Percentiles rank a stretch among this genome's conserved stretches.
Conservation (phyloP, 2,329 filamentous ascomycete species). For the Aspergillus jensenii region DNA sequence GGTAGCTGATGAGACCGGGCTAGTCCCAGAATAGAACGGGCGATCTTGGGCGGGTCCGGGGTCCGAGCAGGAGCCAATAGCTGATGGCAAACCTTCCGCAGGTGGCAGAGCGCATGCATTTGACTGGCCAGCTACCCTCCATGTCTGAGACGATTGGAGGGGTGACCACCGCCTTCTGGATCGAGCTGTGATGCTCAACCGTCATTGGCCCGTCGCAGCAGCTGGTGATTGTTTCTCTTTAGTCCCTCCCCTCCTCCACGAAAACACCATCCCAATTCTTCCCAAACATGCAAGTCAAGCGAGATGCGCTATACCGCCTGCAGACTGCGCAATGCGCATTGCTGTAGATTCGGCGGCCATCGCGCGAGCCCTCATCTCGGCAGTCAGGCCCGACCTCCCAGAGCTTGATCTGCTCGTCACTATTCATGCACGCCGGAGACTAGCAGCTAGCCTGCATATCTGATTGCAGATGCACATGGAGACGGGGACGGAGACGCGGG, state of each 20-base stretch:
- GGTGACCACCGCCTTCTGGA: slow-evolving; percentile 12
- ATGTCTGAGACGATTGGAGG: slow-evolving; percentile 19
- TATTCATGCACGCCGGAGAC: slow-evolving; percentile 4
- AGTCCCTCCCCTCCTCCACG: background rate
- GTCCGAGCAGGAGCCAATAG: slow-evolving; percentile 9
- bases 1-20: slow-evolving; percentile 2
- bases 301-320: background rate
- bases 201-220: too few species aligned
- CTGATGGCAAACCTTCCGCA: background rate
- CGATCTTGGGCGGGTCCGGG: slow-evolving; percentile 1
- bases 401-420: background rate
- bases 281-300: slow-evolving; percentile 1
- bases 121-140: slow-evolving; percentile 17
- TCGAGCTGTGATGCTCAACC: background rate
- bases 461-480: slow-evolving; percentile 2
- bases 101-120: slow-evolving; percentile 10
- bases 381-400: background rate
- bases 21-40: slow-evolving; percentile 18
- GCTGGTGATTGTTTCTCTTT: background rate
- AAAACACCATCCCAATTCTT: background rate
- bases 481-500: background rate
- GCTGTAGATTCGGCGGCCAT: background rate
- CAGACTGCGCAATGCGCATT: background rate
- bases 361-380: background rate
- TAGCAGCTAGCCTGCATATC: slow-evolving; percentile 8